Percentiles rank a stretch among this genome's conserved stretches.
Conservation (phyloP, 495 filamentous ascomycete genomes). For the Glonium stellatum region DNA sequence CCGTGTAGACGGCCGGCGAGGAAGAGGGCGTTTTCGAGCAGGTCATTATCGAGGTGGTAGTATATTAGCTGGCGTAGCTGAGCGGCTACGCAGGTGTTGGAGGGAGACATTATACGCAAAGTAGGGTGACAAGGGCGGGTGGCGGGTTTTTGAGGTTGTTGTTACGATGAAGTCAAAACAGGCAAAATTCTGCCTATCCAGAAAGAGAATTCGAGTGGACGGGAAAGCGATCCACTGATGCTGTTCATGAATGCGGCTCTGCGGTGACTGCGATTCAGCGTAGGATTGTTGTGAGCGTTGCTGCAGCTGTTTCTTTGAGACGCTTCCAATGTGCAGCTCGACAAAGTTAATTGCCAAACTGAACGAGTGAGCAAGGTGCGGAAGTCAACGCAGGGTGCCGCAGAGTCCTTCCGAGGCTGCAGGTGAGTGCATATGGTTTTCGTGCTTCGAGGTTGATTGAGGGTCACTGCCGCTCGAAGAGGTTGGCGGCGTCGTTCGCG, state of each 20-base stretch:
- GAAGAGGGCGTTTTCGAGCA: constrained; percentile 83
- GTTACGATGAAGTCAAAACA: not conserved
- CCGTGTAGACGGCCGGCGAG: constrained; percentile 79
- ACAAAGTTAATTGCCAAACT: constrained; percentile 30
- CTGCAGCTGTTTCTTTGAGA: constrained; percentile 20
- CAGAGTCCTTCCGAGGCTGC: not conserved
- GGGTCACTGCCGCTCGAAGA: not conserved
- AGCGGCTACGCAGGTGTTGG: constrained; percentile 55
- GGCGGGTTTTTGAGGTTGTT: not conserved
- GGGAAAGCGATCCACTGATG: not conserved
- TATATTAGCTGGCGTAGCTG: constrained; percentile 80
- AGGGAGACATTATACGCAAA: constrained; percentile 52
- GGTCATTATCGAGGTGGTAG: constrained; percentile 89
- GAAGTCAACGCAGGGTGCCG: not conserved
- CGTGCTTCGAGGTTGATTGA: not conserved
- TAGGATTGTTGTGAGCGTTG: constrained; percentile 2
- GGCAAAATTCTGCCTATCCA: not conserved
- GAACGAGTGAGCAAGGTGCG: not conserved
- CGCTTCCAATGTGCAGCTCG: constrained; percentile 20
- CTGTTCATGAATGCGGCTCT: constrained; percentile 16
- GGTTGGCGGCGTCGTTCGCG: constrained; percentile 1
- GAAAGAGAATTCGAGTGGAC: not conserved
- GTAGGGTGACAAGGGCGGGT: constrained; percentile 2
- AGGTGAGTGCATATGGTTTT: not conserved
- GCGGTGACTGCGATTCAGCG: not conserved